Conservation (phyloP, 1,284 basidiomycete genomes). For the Pseudozyma tsukubaensis region DNA sequence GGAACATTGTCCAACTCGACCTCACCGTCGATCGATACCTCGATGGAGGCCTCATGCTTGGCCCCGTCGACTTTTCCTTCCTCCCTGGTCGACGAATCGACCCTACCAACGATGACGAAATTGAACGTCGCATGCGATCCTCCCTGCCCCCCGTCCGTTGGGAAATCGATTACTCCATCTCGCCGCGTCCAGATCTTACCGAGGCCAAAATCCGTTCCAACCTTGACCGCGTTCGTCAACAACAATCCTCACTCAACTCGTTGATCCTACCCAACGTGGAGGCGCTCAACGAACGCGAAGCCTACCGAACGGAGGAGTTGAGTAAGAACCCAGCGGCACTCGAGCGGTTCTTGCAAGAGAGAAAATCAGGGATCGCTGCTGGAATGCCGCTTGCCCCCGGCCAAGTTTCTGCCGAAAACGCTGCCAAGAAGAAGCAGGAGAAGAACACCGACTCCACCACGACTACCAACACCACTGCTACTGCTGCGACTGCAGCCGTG, state of each 20-base stretch:
- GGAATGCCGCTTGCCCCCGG: conserved; percentile 66
- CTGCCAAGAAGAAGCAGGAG: background rate
- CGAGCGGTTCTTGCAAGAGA: conserved; percentile 55
- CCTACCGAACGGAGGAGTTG: conserved; percentile 43
- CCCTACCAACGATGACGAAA: conserved; percentile 52
- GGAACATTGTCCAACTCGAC: conserved; percentile 56
- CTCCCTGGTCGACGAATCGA: conserved; percentile 48
- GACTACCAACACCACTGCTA: background rate
- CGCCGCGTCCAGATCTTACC: conserved; percentile 51
- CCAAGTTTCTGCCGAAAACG: conserved; percentile 29
- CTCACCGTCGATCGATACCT: conserved; percentile 64
- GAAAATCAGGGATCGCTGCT: conserved; percentile 48
- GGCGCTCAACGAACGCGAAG: conserved; percentile 60
- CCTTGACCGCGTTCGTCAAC: conserved; percentile 42
- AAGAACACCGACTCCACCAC: too few species aligned
- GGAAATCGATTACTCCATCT: conserved; percentile 63
- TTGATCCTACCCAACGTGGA: conserved; percentile 64
- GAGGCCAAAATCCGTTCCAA: conserved; percentile 42
- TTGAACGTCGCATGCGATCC: conserved; percentile 34
- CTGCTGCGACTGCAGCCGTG: background rate
- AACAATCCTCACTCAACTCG: conserved; percentile 43
- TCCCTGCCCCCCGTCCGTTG: conserved; percentile 36
- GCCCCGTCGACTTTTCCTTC: conserved; percentile 58
- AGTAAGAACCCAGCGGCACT: conserved; percentile 55
- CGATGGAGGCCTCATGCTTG: conserved; percentile 52